phyloP scores from a whole-genome alignment of 345 rosid genomes.

The Reutealis trisperma region DNA sequence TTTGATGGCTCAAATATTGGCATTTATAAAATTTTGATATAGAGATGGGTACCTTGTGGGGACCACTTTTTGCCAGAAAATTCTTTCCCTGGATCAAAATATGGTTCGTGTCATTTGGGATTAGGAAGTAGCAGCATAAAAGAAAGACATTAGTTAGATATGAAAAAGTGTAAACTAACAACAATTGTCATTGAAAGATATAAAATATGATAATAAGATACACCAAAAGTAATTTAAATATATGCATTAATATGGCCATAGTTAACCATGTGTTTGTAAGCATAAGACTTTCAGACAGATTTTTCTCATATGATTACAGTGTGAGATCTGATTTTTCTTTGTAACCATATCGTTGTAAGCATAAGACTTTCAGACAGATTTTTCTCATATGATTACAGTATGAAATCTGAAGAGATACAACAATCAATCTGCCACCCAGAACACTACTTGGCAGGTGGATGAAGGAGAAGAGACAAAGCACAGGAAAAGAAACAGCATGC shows the following conservation, averaged over 20 bases:
- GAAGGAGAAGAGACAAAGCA: background rate
- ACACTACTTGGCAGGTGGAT: no score
- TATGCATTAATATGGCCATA: background rate
- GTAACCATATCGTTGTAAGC: no score
- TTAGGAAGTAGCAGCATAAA: background rate
- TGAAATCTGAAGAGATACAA: background rate
- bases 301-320: background rate
- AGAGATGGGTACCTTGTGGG: conserved; percentile 58
- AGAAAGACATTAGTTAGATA: conserved; percentile 1
- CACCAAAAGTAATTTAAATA: background rate
- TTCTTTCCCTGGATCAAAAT: conserved; percentile 43
- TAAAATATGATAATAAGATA: background rate
- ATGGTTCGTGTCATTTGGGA: conserved; percentile 18
- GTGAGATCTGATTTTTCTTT: no score
- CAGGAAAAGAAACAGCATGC: background rate
- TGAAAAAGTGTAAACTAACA: background rate
- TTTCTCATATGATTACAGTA: background rate
- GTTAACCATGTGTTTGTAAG: background rate
- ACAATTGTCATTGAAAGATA: background rate
- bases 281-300: background rate
- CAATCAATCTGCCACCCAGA: no score
- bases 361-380: background rate
- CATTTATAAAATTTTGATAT: background rate
- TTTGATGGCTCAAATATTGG: background rate
- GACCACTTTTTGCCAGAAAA: conserved; percentile 55